Conservation (phyloP, 1,284 basidiomycete genomes). For the Lignosus rhinocerotis region DNA sequence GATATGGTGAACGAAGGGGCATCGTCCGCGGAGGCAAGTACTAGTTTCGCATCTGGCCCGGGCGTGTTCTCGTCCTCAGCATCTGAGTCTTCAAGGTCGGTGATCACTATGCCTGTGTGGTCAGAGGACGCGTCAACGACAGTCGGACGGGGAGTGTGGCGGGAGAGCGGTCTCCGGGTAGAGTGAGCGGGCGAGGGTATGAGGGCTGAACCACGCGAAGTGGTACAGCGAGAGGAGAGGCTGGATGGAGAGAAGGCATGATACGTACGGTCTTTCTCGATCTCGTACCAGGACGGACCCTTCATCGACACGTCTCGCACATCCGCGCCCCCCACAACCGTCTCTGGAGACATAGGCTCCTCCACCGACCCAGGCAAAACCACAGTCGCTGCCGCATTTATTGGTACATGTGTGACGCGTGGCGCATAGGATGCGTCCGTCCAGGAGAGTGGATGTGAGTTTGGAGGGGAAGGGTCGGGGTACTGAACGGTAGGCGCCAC, state of each 20-base stretch:
- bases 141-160: conserved; percentile 8
- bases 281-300: conserved; percentile 63
- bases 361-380: conserved; percentile 44
- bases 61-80: conserved; percentile 33
- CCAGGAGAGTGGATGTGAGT: conserved; percentile 5
- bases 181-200: background rate
- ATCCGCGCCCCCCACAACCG: conserved; percentile 16
- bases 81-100: conserved; percentile 58
- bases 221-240: conserved; percentile 3
- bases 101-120: conserved; percentile 56
- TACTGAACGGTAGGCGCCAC: conserved; percentile 9
- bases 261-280: conserved; percentile 65
- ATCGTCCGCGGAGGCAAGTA: background rate
- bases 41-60: background rate
- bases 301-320: conserved; percentile 59
- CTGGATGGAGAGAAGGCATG: conserved; percentile 21
- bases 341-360: conserved; percentile 40
- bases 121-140: conserved; percentile 12
- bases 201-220: background rate
- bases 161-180: conserved; percentile 1
- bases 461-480: conserved; percentile 2
- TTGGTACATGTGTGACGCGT: conserved; percentile 11
- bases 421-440: conserved; percentile 15
- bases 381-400: conserved; percentile 18
- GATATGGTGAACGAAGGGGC: conserved; percentile 40